These are phyloP conservation scores for Boletus patriciae DNA, from an alignment of 768 basidiomycete genomes.

Conservation along the genomic window DNA sequence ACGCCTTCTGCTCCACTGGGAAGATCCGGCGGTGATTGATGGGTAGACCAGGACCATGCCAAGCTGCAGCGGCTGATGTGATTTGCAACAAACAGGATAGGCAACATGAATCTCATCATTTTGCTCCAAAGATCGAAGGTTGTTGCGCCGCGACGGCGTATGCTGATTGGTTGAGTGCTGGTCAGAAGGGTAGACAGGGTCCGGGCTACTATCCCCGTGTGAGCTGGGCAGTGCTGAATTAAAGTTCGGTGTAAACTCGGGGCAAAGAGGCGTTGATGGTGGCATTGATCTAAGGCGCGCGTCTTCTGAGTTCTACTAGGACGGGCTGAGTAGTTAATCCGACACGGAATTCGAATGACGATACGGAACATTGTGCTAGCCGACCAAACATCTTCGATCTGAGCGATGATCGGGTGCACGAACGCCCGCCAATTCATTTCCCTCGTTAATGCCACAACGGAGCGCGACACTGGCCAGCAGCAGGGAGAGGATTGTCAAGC, in stretches of 20 bases:
- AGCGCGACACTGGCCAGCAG: background rate
- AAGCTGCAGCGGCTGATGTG: slow-evolving; percentile 8
- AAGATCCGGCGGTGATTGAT: slow-evolving; percentile 25
- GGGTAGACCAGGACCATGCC: slow-evolving; percentile 33
- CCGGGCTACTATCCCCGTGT: background rate
- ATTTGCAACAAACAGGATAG: slow-evolving; percentile 15
- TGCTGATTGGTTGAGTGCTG: background rate
- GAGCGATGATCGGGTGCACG: background rate
- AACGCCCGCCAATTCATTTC: too few species aligned
- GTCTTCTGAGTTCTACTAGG: background rate
- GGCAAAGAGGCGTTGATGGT: slow-evolving; percentile 11
- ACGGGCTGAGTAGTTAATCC: slow-evolving; percentile 3
- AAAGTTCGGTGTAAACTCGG: background rate
- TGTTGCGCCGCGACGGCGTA: background rate
- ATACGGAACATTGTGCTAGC: background rate
- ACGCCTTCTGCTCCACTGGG: slow-evolving; percentile 1
- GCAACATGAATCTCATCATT: slow-evolving; percentile 5
- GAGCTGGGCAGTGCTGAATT: background rate
- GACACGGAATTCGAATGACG: background rate
- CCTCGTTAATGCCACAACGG: background rate
- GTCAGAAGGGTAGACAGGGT: background rate
- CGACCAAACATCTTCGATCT: too few species aligned
- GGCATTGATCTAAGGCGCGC: background rate
- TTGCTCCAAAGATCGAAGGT: background rate
- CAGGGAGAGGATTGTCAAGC: background rate